These are phyloP conservation scores for Tolypocladium ovalisporum DNA, from an alignment of 2,329 filamentous ascomycete species.

Conservation along the genomic window DNA sequence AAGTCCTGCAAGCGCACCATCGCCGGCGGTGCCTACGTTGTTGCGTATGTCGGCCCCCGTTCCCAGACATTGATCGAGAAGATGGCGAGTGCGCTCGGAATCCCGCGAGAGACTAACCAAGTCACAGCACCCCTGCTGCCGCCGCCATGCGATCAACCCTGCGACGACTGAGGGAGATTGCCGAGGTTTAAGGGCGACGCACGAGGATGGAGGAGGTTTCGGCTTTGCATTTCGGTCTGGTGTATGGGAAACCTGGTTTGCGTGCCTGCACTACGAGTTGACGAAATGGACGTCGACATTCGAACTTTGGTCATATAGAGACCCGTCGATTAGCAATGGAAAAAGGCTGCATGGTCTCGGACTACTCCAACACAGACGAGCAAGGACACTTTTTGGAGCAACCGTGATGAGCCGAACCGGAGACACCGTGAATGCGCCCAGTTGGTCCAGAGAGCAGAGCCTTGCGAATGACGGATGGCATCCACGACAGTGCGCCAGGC, in stretches of 20 bases:
- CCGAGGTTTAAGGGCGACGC: constrained; percentile 65
- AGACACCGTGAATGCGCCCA: neutral
- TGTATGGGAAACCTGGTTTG: constrained; percentile 33
- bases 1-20: constrained; percentile 82
- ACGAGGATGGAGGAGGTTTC: constrained; percentile 19
- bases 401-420: neutral
- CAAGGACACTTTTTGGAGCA: neutral
- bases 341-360: constrained; percentile 25
- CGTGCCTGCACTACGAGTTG: constrained; percentile 31
- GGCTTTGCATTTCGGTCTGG: constrained; percentile 35
- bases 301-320: constrained; percentile 28
- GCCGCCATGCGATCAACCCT: constrained; percentile 93
- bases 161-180: constrained; percentile 93
- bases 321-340: constrained; percentile 33
- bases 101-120: constrained; percentile 1
- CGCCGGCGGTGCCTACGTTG: constrained; percentile 71
- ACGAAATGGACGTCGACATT: constrained; percentile 29
- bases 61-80: neutral
- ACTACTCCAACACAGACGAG: constrained; percentile 11
- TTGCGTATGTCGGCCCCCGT: constrained; percentile 64
- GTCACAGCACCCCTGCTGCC: constrained; percentile 77
- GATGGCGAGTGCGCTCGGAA: neutral
- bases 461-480: neutral
- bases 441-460: neutral
- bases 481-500: neutral